Evolutionary conservation across 139 green algal species (phyloP).

Genomic region (Desmodesmus armatus): DNA sequence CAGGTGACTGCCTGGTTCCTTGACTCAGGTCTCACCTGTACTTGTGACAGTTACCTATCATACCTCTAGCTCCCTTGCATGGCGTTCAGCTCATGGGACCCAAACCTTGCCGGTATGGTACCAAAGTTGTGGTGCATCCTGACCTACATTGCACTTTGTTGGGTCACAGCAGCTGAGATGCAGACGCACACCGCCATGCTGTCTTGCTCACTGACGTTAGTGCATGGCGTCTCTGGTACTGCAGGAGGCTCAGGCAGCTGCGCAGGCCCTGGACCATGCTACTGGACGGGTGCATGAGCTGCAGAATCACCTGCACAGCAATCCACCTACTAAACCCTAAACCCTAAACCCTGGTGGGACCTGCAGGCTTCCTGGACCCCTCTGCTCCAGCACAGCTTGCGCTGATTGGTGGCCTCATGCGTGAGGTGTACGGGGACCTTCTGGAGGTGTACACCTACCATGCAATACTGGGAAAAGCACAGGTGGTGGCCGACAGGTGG

Average conservation of each 20-base stretch:
- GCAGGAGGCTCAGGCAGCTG: neutral
- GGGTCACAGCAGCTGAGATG: no score
- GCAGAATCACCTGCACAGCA: neutral
- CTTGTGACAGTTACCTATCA: no score
- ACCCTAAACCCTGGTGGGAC: neutral
- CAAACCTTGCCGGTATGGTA: no score
- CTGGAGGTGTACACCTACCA: conserved; percentile 22
- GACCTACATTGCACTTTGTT: no score
- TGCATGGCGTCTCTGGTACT: no score
- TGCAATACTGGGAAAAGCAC: conserved; percentile 7
- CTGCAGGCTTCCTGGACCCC: neutral
- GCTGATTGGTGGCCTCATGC: conserved; percentile 16
- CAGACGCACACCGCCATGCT: no score
- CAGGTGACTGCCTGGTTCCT: neutral
- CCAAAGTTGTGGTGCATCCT: no score
- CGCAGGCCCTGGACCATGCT: neutral
- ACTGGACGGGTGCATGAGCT: neutral
- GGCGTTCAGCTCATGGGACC: no score
- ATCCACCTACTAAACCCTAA: no score
- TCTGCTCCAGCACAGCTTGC: neutral
- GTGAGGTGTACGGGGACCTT: conserved; percentile 17
- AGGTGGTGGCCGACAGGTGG: conserved; percentile 33
- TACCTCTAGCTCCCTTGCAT: no score
- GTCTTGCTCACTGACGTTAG: no score
- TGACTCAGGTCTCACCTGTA: no score